phyloP scores from a whole-genome alignment of 495 filamentous ascomycete genomes.

The Polyplosphaeria fusca region DNA sequence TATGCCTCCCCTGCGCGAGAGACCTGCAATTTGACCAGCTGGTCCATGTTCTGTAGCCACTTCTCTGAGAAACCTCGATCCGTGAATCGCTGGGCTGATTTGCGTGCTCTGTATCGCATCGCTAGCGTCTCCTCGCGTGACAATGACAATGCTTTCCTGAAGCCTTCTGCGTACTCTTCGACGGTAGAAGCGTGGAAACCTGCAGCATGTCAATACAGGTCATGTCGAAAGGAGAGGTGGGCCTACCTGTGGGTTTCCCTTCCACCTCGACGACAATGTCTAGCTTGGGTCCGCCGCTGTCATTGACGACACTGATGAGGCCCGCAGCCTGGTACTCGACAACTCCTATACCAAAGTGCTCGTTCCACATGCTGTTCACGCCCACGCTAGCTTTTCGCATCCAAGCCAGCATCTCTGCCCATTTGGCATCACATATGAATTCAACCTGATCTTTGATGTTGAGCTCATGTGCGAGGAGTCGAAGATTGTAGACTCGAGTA shows the following conservation, averaged over 20 bases:
- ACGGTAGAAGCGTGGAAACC: constrained; percentile 80
- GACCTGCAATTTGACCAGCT: constrained; percentile 56
- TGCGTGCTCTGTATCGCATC: constrained; percentile 70
- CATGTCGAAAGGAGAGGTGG: not conserved
- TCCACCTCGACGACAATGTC: constrained; percentile 85
- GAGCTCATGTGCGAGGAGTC: constrained; percentile 83
- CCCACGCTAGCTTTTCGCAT: constrained; percentile 71
- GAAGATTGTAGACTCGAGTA: constrained; percentile 85
- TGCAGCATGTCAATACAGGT: constrained; percentile 29
- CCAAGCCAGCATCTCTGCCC: constrained; percentile 78
- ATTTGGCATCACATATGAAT: constrained; percentile 84
- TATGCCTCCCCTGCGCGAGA: too few relatives aligned
- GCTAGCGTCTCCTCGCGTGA: constrained; percentile 61
- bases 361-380: constrained; percentile 99
- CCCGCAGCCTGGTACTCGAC: constrained; percentile 98
- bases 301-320: constrained; percentile 83
- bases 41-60: constrained; percentile 71
- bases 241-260: constrained; percentile 65
- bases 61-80: constrained; percentile 76
- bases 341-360: constrained; percentile 97
- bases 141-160: constrained; percentile 70
- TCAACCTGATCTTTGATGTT: constrained; percentile 76
- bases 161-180: constrained; percentile 72
- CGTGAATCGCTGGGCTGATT: constrained; percentile 76
- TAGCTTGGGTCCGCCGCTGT: constrained; percentile 84